A percentile compares a stretch with the other conserved stretches of the same genome.
These are phyloP conservation scores for Paecilomyces formosus DNA, from an alignment of 2,329 filamentous ascomycete species.

Conservation along the genomic window DNA sequence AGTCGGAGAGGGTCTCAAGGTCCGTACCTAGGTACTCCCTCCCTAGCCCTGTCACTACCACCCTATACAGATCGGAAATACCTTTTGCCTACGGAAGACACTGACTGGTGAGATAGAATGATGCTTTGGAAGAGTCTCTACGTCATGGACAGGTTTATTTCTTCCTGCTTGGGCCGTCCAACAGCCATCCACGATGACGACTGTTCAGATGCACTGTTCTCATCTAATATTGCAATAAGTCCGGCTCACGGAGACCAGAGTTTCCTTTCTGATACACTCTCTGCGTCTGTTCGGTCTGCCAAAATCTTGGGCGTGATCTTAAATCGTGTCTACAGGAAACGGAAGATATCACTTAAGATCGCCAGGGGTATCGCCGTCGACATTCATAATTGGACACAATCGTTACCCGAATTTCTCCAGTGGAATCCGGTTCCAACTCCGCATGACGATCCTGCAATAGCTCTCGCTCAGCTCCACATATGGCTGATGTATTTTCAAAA, in stretches of 20 bases:
- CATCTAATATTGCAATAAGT: slow-evolving; percentile 1
- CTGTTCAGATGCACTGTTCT: slow-evolving; percentile 47
- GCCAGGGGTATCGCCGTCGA: slow-evolving; percentile 52
- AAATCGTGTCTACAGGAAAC: slow-evolving; percentile 52
- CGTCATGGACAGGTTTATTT: slow-evolving; percentile 56
- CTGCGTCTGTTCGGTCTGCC: slow-evolving; percentile 52
- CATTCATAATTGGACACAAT: slow-evolving; percentile 46
- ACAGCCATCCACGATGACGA: slow-evolving; percentile 56
- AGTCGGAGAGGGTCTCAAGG: slow-evolving; percentile 6
- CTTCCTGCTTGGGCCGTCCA: slow-evolving; percentile 56
- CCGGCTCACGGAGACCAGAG: slow-evolving; percentile 14
- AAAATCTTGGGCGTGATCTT: slow-evolving; percentile 53
- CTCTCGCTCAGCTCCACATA: slow-evolving; percentile 54
- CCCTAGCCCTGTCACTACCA: slow-evolving; percentile 41
- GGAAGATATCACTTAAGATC: slow-evolving; percentile 50
- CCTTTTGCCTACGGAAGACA: neutral
- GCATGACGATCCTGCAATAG: slow-evolving; percentile 38
- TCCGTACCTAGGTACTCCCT: slow-evolving; percentile 27
- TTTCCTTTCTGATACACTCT: slow-evolving; percentile 38
- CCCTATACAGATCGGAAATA: neutral
- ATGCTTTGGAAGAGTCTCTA: slow-evolving; percentile 60
- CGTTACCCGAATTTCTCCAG: slow-evolving; percentile 43
- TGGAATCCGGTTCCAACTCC: slow-evolving; percentile 43
- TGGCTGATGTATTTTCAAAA: slow-evolving; percentile 58
- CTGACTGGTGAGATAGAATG: slow-evolving; percentile 4